Evolutionary conservation across 2,329 filamentous ascomycete genomes (phyloP).

Genomic region (Exophiala sp.): DNA sequence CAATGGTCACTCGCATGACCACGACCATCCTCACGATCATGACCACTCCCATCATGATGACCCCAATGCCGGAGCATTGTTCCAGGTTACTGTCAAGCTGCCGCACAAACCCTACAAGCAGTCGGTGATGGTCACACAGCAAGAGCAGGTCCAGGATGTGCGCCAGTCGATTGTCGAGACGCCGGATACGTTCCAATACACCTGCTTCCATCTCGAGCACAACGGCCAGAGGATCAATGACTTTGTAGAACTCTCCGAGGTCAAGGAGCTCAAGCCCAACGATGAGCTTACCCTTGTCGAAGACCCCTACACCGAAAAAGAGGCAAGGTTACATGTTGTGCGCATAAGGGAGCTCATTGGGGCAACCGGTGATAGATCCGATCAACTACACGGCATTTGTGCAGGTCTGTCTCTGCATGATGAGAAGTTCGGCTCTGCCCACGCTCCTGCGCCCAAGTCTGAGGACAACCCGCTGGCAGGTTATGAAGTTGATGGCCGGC

Average conservation of each 20-base stretch:
- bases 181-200: constrained; percentile 91
- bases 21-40: constrained; percentile 24
- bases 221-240: constrained; percentile 89
- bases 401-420: constrained; percentile 87
- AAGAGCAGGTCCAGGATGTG: constrained; percentile 96
- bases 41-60: constrained; percentile 25
- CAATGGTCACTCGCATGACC: constrained; percentile 21
- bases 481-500: constrained; percentile 72
- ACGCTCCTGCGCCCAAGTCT: constrained; percentile 35
- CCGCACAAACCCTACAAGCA: constrained; percentile 76
- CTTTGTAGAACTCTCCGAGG: constrained; percentile 86
- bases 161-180: constrained; percentile 94
- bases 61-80: constrained; percentile 48
- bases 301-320: constrained; percentile 97
- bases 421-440: constrained; percentile 54
- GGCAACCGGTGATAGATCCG: constrained; percentile 81
- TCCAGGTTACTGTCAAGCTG: constrained; percentile 73
- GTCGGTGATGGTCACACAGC: constrained; percentile 82
- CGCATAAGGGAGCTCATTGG: constrained; percentile 90
- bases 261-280: constrained; percentile 71
- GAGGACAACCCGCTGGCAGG: constrained; percentile 58
- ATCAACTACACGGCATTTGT: constrained; percentile 79
- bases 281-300: constrained; percentile 80
- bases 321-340: constrained; percentile 90
- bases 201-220: constrained; percentile 96